Conservation (phyloP, 805 yeast genomes). For the Wickerhamiella azyma region DNA sequence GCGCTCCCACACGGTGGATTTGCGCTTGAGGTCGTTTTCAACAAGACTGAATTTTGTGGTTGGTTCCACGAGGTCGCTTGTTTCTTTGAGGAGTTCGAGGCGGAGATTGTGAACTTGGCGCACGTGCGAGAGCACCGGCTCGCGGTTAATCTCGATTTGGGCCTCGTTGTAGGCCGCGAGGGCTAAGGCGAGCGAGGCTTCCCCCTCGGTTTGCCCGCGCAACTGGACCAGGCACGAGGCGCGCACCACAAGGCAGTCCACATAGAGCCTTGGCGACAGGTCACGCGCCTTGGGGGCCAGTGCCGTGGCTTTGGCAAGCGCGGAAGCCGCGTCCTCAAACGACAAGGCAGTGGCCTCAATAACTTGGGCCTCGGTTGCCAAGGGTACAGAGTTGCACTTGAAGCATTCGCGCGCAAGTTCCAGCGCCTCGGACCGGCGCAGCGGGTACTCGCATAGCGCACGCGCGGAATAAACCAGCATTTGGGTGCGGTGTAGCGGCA, state of each 20-base stretch:
- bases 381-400: constrained; percentile 1
- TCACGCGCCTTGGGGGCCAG: background rate
- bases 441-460: constrained; percentile 3
- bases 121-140: background rate
- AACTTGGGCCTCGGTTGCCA: background rate
- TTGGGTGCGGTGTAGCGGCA: background rate
- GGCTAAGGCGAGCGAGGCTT: background rate
- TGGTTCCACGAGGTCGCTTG: background rate
- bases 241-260: background rate
- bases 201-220: background rate
- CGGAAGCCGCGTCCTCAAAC: background rate
- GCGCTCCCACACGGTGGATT: background rate
- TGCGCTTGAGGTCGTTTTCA: constrained; percentile 2
- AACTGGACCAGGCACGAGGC: constrained; percentile 2
- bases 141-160: background rate
- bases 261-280: background rate
- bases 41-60: background rate
- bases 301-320: background rate
- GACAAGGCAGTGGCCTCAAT: constrained; percentile 1
- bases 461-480: constrained; percentile 2
- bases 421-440: constrained; percentile 4
- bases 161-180: background rate
- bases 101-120: background rate
- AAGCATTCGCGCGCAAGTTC: constrained; percentile 1
- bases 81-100: background rate